Evolutionary conservation across 1,284 basidiomycete species (phyloP).

Genomic region (Rhodotorula mucilaginosa): DNA sequence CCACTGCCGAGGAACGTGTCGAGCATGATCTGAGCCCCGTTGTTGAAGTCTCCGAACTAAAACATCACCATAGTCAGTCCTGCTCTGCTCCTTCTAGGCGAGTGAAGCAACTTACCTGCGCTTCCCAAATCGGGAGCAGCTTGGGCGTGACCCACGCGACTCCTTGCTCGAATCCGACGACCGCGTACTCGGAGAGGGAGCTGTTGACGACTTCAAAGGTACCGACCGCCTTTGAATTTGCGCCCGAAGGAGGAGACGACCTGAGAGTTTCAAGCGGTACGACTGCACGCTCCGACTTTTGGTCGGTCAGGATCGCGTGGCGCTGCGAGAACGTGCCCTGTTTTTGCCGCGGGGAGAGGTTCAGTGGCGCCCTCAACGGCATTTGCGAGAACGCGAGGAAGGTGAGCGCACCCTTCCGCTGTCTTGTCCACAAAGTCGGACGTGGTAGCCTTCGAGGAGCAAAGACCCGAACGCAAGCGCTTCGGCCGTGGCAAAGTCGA

Average conservation of each 20-base stretch:
- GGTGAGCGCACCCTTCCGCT: slow-evolving; percentile 59
- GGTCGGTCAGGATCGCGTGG: slow-evolving; percentile 86
- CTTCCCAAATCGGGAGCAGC: slow-evolving; percentile 83
- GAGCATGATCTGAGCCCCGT: slow-evolving; percentile 66
- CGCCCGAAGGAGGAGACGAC: not conserved
- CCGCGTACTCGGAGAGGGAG: slow-evolving; percentile 41
- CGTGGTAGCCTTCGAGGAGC: slow-evolving; percentile 71
- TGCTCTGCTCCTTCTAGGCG: not conserved
- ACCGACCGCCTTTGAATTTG: slow-evolving; percentile 42
- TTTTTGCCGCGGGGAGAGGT: not conserved
- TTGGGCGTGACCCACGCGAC: slow-evolving; percentile 78
- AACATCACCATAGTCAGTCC: not conserved
- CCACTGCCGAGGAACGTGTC: slow-evolving; percentile 80
- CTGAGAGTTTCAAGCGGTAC: slow-evolving; percentile 33
- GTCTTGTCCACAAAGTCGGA: slow-evolving; percentile 85
- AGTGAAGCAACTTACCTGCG: slow-evolving; percentile 57
- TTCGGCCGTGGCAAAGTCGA: slow-evolving; percentile 88
- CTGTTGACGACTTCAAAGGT: slow-evolving; percentile 49
- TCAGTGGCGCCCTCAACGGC: too few relatives aligned
- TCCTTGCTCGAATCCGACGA: slow-evolving; percentile 74
- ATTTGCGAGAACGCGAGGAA: too few relatives aligned
- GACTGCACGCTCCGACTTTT: slow-evolving; percentile 50
- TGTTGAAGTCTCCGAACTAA: slow-evolving; percentile 68
- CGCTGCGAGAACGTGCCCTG: slow-evolving; percentile 81
- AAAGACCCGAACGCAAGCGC: slow-evolving; percentile 81